Conservation (phyloP, 768 basidiomycete genomes). For the Termitomyces sp. region DNA sequence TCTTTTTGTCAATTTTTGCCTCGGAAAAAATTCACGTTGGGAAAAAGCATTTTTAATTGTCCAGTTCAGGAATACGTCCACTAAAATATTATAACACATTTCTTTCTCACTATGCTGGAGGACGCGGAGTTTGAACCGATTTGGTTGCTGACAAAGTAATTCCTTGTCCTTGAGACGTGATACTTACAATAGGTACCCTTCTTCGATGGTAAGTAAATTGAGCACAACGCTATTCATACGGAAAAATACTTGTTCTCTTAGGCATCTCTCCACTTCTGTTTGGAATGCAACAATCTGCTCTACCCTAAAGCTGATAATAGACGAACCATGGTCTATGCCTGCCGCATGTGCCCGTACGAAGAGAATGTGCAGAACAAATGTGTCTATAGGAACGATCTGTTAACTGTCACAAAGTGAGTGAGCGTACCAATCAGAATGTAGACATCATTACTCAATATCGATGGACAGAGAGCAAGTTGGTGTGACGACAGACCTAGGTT, state of each 20-base stretch:
- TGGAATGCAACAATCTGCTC: slow-evolving; percentile 92
- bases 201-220: slow-evolving; percentile 1
- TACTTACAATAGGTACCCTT: not conserved
- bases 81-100: no score
- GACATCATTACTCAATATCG: not conserved
- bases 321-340: slow-evolving; percentile 83
- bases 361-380: slow-evolving; percentile 84
- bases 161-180: not conserved
- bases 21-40: no score
- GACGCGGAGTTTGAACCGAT: not conserved
- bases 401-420: slow-evolving; percentile 85
- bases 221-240: not conserved
- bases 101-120: not conserved
- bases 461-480: slow-evolving; percentile 84
- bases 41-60: no score
- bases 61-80: no score
- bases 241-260: slow-evolving; percentile 17
- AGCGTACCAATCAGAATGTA: slow-evolving; percentile 14
- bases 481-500: slow-evolving; percentile 79
- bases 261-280: slow-evolving; percentile 88
- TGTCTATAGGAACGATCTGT: slow-evolving; percentile 89
- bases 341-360: slow-evolving; percentile 84
- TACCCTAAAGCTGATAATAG: slow-evolving; percentile 91
- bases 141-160: not conserved
- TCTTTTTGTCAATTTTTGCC: no score